Conservation (phyloP, 2,329 filamentous ascomycete species). For the Metarhizium rileyi region DNA sequence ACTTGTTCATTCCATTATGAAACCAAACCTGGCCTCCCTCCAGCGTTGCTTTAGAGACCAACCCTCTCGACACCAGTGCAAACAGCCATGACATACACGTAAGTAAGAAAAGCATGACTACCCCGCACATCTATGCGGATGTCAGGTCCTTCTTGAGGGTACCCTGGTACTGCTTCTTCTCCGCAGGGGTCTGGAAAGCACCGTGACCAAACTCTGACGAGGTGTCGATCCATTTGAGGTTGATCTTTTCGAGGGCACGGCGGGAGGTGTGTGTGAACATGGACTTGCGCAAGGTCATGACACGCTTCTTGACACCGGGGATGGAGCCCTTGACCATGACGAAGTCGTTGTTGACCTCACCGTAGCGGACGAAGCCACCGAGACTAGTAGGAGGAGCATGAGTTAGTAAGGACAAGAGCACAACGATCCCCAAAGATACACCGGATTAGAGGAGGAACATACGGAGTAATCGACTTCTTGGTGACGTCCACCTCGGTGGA, state of each 20-base stretch:
- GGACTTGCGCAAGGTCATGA: constrained; percentile 97
- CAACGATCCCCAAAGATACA: neutral
- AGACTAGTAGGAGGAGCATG: constrained; percentile 48
- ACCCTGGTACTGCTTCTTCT: constrained; percentile 97
- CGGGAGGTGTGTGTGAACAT: constrained; percentile 96
- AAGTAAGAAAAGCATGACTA: constrained; percentile 26
- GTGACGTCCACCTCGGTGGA: constrained; percentile 92
- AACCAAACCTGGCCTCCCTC: constrained; percentile 25
- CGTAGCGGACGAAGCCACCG: constrained; percentile 98
- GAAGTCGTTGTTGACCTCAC: constrained; percentile 99
- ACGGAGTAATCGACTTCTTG: constrained; percentile 99
- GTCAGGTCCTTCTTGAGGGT: constrained; percentile 96
- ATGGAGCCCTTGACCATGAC: constrained; percentile 95
- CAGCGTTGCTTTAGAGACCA: constrained; percentile 20
- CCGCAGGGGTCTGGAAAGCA: constrained; percentile 95
- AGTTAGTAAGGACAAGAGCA: neutral
- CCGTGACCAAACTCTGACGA: constrained; percentile 99
- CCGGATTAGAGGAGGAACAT: too few species aligned
- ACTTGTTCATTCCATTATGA: constrained; percentile 26
- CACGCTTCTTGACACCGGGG: constrained; percentile 98
- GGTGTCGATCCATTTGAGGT: constrained; percentile 99
- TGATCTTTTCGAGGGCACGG: constrained; percentile 96
- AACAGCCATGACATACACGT: constrained; percentile 16
- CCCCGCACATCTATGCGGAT: constrained; percentile 30
- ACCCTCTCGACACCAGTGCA: constrained; percentile 45